Conservation (phyloP, 2,329 filamentous ascomycete genomes). For the Camillea tinctor region DNA sequence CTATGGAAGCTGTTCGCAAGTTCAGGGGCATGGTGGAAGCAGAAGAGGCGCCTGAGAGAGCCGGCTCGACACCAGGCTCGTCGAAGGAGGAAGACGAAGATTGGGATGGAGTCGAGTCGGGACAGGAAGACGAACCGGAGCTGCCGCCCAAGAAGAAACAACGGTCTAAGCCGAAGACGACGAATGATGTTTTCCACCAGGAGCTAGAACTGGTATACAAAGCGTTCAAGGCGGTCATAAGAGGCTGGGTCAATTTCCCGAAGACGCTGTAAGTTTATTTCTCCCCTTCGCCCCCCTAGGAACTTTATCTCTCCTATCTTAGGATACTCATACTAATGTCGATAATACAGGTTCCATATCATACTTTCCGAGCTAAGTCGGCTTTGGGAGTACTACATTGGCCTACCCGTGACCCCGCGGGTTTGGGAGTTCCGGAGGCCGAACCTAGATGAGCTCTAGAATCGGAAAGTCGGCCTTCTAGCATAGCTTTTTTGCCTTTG, state of each 20-base stretch:
- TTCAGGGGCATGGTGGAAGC: conserved; percentile 60
- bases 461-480: neutral
- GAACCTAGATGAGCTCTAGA: conserved; percentile 48
- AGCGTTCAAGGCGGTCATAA: conserved; percentile 65
- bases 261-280: conserved; percentile 61
- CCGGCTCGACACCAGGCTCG: conserved; percentile 26
- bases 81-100: conserved; percentile 34
- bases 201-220: conserved; percentile 65
- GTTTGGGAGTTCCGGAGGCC: conserved; percentile 47
- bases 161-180: conserved; percentile 36
- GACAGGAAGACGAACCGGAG: conserved; percentile 42
- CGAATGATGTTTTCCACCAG: conserved; percentile 56
- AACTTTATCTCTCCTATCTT: neutral
- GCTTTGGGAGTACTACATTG: conserved; percentile 51
- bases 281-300: neutral
- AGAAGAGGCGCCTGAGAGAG: conserved; percentile 24
- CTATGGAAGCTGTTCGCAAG: conserved; percentile 69
- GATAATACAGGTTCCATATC: conserved; percentile 40
- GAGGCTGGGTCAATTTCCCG: conserved; percentile 69
- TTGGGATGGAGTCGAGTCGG: conserved; percentile 22
- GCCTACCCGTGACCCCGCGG: conserved; percentile 50
- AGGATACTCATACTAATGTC: conserved; percentile 6
- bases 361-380: conserved; percentile 44
- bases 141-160: conserved; percentile 31
- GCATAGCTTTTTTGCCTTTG: conserved; percentile 1